Evolutionary conservation across 148 eudicot genomes (phyloP).

Genomic region (Suaeda aralocaspica): DNA sequence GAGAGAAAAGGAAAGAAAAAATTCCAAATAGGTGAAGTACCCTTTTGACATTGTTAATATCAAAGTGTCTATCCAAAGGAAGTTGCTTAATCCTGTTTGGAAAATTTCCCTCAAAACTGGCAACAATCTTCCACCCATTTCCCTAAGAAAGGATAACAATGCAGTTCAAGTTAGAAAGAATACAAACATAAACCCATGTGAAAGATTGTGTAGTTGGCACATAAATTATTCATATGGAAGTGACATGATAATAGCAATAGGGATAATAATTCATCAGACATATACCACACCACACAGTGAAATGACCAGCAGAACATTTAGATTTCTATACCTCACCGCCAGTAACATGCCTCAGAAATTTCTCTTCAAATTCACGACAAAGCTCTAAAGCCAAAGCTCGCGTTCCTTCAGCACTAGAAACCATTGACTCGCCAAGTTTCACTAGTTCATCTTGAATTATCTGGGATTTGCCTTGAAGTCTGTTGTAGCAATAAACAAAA

Average conservation of each 20-base stretch:
- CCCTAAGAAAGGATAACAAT: conserved; percentile 48
- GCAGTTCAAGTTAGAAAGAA: conserved; percentile 5
- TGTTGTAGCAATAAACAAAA: conserved; percentile 24
- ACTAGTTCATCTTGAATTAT: conserved; percentile 87
- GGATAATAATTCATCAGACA: not conserved
- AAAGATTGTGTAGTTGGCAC: not conserved
- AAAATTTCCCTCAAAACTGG: conserved; percentile 94
- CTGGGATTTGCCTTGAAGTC: conserved; percentile 99
- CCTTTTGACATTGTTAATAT: conserved; percentile 93
- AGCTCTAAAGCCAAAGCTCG: conserved; percentile 96
- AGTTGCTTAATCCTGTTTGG: conserved; percentile 97
- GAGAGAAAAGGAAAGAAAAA: not conserved
- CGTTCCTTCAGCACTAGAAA: conserved; percentile 85
- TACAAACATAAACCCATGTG: not conserved
- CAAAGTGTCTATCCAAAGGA: conserved; percentile 94
- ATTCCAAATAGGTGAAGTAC: conserved; percentile 30
- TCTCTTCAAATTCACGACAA: conserved; percentile 99
- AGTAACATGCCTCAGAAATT: conserved; percentile 79
- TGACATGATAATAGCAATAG: not conserved
- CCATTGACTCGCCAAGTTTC: conserved; percentile 95
- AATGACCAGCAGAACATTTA: not conserved
- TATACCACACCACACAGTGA: not conserved
- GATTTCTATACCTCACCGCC: conserved; percentile 79
- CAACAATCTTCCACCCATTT: conserved; percentile 93
- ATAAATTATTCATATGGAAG: not conserved